Conservation (phyloP, 805 yeast genomes). For the Debaryomyces maramus region DNA sequence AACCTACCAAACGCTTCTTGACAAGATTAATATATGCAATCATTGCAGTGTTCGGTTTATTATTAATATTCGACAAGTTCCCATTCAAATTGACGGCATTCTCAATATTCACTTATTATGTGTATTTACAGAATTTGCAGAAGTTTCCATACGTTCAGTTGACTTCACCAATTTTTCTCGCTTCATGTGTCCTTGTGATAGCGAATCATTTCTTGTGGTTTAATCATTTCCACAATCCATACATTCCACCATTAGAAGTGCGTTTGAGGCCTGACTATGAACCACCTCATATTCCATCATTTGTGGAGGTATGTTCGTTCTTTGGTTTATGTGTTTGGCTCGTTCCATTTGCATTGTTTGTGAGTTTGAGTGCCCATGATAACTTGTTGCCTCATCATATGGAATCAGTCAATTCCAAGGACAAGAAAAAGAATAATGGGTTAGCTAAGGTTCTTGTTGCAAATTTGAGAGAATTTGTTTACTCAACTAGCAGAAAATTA, state of each 20-base stretch:
- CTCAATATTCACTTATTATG: constrained; percentile 66
- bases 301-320: constrained; percentile 90
- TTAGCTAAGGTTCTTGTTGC: constrained; percentile 68
- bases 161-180: constrained; percentile 66
- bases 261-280: constrained; percentile 57
- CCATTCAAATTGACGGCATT: constrained; percentile 69
- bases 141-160: constrained; percentile 83
- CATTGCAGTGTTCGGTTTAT: constrained; percentile 52
- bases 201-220: constrained; percentile 90
- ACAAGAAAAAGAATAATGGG: constrained; percentile 46
- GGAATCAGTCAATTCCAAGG: constrained; percentile 26
- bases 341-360: constrained; percentile 88
- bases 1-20: constrained; percentile 73
- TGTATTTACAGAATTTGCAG: constrained; percentile 74
- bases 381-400: constrained; percentile 69
- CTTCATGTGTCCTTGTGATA: constrained; percentile 70
- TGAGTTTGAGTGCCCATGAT: constrained; percentile 89
- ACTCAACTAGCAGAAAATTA: constrained; percentile 48
- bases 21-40: constrained; percentile 61
- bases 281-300: constrained; percentile 72
- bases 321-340: constrained; percentile 94
- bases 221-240: constrained; percentile 70
- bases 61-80: constrained; percentile 75
- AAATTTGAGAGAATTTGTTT: constrained; percentile 47
- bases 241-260: constrained; percentile 66